Percentiles rank a stretch among this genome's conserved stretches.
phyloP scores from a whole-genome alignment of 495 filamentous ascomycete species.

The Penicillium parvum region DNA sequence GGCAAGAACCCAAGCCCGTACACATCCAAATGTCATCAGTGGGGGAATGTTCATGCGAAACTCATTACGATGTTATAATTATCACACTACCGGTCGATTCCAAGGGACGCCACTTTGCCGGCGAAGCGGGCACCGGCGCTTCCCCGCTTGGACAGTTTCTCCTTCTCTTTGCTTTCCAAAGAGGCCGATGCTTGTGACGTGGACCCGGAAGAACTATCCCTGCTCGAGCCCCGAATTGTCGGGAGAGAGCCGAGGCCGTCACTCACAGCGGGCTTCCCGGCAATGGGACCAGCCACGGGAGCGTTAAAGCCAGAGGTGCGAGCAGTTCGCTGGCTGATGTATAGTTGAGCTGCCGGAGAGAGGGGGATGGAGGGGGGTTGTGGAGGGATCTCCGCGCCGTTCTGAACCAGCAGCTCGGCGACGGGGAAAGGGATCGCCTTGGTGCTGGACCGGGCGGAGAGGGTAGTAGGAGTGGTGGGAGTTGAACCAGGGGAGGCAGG shows the following conservation, averaged over 20 bases:
- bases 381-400: slow-evolving; percentile 82
- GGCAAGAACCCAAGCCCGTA: slow-evolving; percentile 6
- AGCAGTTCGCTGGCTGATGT: slow-evolving; percentile 76
- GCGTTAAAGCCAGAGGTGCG: slow-evolving; percentile 24
- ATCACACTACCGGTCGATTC: slow-evolving; percentile 43
- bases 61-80: slow-evolving; percentile 27
- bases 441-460: slow-evolving; percentile 26
- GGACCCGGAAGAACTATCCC: slow-evolving; percentile 20
- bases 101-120: slow-evolving; percentile 45
- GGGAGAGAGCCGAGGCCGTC: slow-evolving; percentile 47
- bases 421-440: slow-evolving; percentile 67
- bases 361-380: slow-evolving; percentile 71
- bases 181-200: slow-evolving; percentile 26
- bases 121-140: slow-evolving; percentile 48
- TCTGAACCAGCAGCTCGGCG: slow-evolving; percentile 89
- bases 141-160: slow-evolving; percentile 49
- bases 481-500: slow-evolving; percentile 65
- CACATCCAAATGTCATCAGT: slow-evolving; percentile 16
- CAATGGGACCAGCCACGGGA: slow-evolving; percentile 12
- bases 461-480: slow-evolving; percentile 29
- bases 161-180: slow-evolving; percentile 39
- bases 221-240: slow-evolving; percentile 34
- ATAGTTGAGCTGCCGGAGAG: slow-evolving; percentile 68
- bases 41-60: slow-evolving; percentile 17
- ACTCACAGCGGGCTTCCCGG: slow-evolving; percentile 21